Conservation (phyloP, 345 rosid species). For the Bruguiera sexangula region DNA sequence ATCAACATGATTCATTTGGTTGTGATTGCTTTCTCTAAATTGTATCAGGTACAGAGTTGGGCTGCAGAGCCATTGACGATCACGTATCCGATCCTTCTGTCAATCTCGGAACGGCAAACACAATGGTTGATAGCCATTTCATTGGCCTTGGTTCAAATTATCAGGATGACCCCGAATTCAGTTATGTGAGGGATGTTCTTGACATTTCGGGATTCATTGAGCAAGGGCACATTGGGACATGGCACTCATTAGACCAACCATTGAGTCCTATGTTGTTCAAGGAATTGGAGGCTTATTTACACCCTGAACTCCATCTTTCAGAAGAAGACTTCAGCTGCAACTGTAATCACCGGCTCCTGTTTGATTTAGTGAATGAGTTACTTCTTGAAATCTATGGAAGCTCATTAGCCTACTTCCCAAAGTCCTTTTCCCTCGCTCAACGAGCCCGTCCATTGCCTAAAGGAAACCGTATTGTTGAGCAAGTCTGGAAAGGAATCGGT, state of each 20-base stretch:
- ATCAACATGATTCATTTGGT: background rate
- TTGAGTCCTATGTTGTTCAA: constrained; percentile 57
- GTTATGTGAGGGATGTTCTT: constrained; percentile 51
- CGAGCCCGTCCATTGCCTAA: constrained; percentile 31
- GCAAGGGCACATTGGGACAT: constrained; percentile 35
- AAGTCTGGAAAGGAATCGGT: constrained; percentile 65
- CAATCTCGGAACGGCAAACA: constrained; percentile 12
- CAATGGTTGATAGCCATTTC: constrained; percentile 6
- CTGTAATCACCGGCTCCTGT: constrained; percentile 52
- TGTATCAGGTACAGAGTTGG: constrained; percentile 27
- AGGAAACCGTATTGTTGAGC: constrained; percentile 46
- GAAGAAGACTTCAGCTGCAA: constrained; percentile 17
- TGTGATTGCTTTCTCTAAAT: constrained; percentile 12
- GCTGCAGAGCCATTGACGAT: background rate
- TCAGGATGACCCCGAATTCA: constrained; percentile 40
- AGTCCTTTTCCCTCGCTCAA: constrained; percentile 31
- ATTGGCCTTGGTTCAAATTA: constrained; percentile 19
- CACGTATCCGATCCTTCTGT: constrained; percentile 21
- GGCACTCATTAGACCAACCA: constrained; percentile 70
- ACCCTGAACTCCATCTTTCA: constrained; percentile 26
- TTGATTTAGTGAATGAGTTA: constrained; percentile 57
- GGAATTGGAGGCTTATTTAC: constrained; percentile 37
- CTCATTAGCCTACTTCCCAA: constrained; percentile 55
- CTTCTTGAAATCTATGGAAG: constrained; percentile 44
- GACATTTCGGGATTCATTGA: constrained; percentile 58